phyloP scores from a whole-genome alignment of 257 asterid species.

The Perilla frutescens region DNA sequence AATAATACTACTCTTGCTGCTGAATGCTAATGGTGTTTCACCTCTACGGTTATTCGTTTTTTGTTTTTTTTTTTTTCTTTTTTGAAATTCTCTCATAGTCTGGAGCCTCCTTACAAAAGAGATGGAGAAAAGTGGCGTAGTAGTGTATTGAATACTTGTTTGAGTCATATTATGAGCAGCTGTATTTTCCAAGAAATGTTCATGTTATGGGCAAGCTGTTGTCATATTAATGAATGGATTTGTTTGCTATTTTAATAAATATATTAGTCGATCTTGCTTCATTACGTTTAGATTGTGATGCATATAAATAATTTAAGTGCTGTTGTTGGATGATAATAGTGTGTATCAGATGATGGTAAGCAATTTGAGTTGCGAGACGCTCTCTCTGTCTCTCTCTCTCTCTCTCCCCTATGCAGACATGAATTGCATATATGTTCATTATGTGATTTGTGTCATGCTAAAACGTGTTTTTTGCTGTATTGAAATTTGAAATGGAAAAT shows the following conservation, averaged over 20 bases:
- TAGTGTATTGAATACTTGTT: not conserved
- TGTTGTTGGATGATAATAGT: too few species aligned
- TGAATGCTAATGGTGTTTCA: not conserved
- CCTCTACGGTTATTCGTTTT: not conserved
- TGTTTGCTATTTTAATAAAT: constrained; percentile 16
- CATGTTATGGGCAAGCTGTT: constrained; percentile 17
- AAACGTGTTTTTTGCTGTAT: too few species aligned
- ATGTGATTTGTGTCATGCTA: too few species aligned
- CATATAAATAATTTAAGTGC: too few species aligned
- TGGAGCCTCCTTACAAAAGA: not conserved
- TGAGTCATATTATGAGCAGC: constrained; percentile 29
- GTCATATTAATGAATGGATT: constrained; percentile 32
- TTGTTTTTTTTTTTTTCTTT: not conserved
- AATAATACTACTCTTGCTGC: constrained; percentile 30
- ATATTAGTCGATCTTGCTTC: too few species aligned
- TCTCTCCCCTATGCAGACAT: too few species aligned
- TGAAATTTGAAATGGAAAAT: too few species aligned
- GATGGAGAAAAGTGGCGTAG: constrained; percentile 8
- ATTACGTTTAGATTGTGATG: too few species aligned
- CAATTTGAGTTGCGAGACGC: too few species aligned
- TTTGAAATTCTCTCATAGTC: not conserved
- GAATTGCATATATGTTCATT: too few species aligned
- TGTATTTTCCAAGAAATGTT: constrained; percentile 7
- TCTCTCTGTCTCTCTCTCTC: too few species aligned
- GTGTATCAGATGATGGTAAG: too few species aligned